phyloP scores from a whole-genome alignment of 2,329 filamentous ascomycete genomes.

The Colletotrichum endophyticum region DNA sequence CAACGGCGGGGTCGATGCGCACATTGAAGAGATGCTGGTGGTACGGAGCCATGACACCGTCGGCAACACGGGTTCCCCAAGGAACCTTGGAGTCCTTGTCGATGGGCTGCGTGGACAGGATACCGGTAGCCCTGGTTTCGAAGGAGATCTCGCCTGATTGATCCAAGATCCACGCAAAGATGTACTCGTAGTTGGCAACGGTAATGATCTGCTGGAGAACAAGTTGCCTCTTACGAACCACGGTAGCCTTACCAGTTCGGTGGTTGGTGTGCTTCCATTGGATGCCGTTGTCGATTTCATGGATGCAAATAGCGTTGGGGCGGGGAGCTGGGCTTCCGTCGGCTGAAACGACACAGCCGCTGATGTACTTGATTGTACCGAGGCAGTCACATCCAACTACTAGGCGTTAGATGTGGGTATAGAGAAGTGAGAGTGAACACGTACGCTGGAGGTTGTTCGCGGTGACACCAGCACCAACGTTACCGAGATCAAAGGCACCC shows the following conservation, averaged over 20 bases:
- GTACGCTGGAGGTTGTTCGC: slow-evolving; percentile 60
- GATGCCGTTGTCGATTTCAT: slow-evolving; percentile 77
- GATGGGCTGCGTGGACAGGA: slow-evolving; percentile 60
- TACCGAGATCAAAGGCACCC: slow-evolving; percentile 71
- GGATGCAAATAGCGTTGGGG: slow-evolving; percentile 77
- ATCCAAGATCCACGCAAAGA: slow-evolving; percentile 53
- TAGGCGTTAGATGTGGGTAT: accelerated
- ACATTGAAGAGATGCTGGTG: slow-evolving; percentile 68
- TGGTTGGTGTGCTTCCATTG: slow-evolving; percentile 82
- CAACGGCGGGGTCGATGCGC: slow-evolving; percentile 62
- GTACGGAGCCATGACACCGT: slow-evolving; percentile 63
- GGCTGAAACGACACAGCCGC: slow-evolving; percentile 60
- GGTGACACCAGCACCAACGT: slow-evolving; percentile 67
- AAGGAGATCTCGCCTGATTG: slow-evolving; percentile 59
- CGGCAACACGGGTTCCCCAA: slow-evolving; percentile 61
- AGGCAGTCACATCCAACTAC: slow-evolving; percentile 29
- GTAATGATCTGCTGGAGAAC: slow-evolving; percentile 68
- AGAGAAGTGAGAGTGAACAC: accelerated
- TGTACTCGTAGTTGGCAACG: slow-evolving; percentile 60
- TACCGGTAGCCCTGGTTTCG: slow-evolving; percentile 64
- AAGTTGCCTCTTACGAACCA: slow-evolving; percentile 59
- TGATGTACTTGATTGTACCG: slow-evolving; percentile 60
- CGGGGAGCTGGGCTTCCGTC: slow-evolving; percentile 66
- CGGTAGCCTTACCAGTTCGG: slow-evolving; percentile 62
- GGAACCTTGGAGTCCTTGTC: slow-evolving; percentile 49